Percentiles rank a stretch among this genome's conserved stretches.
Evolutionary conservation across 2,329 filamentous ascomycete genomes (phyloP).

Genomic region (Ophioceras dolichostomum): DNA sequence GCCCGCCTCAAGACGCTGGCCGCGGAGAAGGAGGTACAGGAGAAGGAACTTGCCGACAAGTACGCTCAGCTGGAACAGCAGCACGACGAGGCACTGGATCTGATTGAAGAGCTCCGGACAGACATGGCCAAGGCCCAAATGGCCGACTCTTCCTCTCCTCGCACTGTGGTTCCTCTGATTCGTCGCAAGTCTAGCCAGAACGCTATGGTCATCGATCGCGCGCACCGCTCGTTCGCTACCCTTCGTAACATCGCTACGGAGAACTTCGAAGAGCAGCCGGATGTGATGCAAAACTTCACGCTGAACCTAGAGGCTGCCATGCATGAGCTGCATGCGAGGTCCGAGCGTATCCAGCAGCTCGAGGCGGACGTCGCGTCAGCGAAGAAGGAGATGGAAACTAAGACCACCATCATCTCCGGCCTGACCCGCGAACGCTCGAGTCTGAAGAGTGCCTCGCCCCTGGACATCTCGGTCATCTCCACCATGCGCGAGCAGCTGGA

Average conservation of each 20-base stretch:
- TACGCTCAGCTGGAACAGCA: conserved; percentile 75
- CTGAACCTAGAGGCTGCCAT: conserved; percentile 83
- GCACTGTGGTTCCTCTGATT: conserved; percentile 63
- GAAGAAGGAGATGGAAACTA: conserved; percentile 93
- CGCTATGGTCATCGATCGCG: conserved; percentile 75
- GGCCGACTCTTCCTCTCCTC: conserved; percentile 45
- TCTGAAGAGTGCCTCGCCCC: conserved; percentile 66
- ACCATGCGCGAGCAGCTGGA: conserved; percentile 80
- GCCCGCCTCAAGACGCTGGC: conserved; percentile 59
- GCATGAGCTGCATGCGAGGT: conserved; percentile 77
- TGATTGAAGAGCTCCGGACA: conserved; percentile 83
- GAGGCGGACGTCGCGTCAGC: conserved; percentile 73
- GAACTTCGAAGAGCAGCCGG: conserved; percentile 70
- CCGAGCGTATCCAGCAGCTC: conserved; percentile 80
- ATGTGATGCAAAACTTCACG: conserved; percentile 86
- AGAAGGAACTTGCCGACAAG: conserved; percentile 60
- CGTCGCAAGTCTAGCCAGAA: conserved; percentile 89
- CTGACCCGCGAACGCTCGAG: conserved; percentile 87
- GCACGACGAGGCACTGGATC: conserved; percentile 69
- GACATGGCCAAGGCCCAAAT: conserved; percentile 69
- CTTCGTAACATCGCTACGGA: conserved; percentile 81
- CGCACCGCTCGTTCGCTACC: conserved; percentile 81
- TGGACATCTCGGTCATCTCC: conserved; percentile 85
- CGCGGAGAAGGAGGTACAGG: conserved; percentile 63
- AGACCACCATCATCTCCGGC: conserved; percentile 91